A percentile compares a stretch with the other conserved stretches of the same genome.
Conservation (phyloP, 495 filamentous ascomycete genomes). For the Hypoxylon rickii region DNA sequence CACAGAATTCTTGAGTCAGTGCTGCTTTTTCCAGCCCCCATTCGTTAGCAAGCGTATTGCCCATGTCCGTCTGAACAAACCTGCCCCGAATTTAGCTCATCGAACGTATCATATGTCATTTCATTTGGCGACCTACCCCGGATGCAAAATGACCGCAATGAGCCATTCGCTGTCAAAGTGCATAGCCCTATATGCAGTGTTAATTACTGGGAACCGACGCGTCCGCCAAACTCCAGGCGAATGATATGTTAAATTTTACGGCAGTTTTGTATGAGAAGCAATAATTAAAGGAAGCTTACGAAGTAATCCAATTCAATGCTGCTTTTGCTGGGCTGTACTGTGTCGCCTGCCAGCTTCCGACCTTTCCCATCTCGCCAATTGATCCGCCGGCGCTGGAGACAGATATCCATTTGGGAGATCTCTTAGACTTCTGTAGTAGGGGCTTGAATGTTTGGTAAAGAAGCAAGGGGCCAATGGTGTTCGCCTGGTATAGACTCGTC, state of each 20-base stretch:
- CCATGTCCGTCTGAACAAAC: background rate
- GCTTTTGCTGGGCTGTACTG: background rate
- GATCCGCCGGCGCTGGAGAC: slow-evolving; percentile 36
- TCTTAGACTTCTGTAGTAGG: slow-evolving; percentile 37
- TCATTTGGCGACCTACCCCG: too few relatives aligned
- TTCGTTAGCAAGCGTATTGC: background rate
- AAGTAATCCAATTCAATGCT: slow-evolving; percentile 5
- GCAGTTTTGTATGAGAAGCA: too few relatives aligned
- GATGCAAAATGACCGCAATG: background rate
- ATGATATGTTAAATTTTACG: too few relatives aligned
- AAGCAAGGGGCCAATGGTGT: slow-evolving; percentile 42
- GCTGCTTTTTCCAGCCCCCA: background rate
- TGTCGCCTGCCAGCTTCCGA: background rate
- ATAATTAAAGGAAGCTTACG: too few relatives aligned
- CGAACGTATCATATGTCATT: too few relatives aligned
- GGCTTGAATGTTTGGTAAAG: slow-evolving; percentile 51
- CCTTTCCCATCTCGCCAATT: slow-evolving; percentile 32
- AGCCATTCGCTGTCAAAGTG: background rate
- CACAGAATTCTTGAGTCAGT: background rate
- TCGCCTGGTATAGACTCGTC: slow-evolving; percentile 44
- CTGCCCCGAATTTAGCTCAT: background rate
- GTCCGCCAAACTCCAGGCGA: too few relatives aligned
- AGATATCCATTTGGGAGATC: slow-evolving; percentile 43
- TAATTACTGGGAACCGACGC: too few relatives aligned
- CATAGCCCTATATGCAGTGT: background rate